Evolutionary conservation across 768 basidiomycete species (phyloP), one percentile per base, ranked within the genome.

Genomic region (Lactarius hatsudake): DNA sequence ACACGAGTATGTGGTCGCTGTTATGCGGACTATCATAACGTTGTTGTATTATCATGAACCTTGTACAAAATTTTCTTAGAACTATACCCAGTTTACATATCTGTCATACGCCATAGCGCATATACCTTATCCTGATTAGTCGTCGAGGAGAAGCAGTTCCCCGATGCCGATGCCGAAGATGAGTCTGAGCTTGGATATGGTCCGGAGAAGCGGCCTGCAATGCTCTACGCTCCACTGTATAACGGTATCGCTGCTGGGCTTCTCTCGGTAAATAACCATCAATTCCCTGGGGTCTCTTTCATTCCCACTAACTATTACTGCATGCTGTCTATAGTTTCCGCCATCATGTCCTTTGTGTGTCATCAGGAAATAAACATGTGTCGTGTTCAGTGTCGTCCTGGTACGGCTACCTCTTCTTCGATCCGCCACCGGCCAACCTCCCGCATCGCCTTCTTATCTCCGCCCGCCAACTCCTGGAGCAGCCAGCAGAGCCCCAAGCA

Each of bases 391-490:
- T 91, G 89, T 65, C 88, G 79, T 45, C 83, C 86, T 2, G 85
- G 76, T 10, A 84, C 77, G 0, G 84, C 82, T 1, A 88, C 81
- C 4, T 90, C 90, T 69, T 91, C 87, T 69, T 92, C 90, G 42
- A 94, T 87, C 51, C 83, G 85, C 97, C 97, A 99, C 62, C 81
- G 79, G 0, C 96, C 97, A 0, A 99, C 94, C 71, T 91, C 85
- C 40, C 86, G 80, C 96, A 99, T 98, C 0, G 95, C 92, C 53
- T 84, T 80, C 30, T 85, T 82, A 71, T 93, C 92, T 0, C 97
- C 97, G 5, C 71, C 76, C 48, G 81, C 82, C n/a, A 98, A 75
- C 61, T 83, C 82, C 0, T n/a, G 89, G 88, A 0, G 84, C 80
- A 34, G 83, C 78, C 3, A 98, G 78, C 59, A 98, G 73, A 0